Evolutionary conservation across 1,284 basidiomycete species (phyloP).

Genomic region (Sanghuangporus sanghuang): DNA sequence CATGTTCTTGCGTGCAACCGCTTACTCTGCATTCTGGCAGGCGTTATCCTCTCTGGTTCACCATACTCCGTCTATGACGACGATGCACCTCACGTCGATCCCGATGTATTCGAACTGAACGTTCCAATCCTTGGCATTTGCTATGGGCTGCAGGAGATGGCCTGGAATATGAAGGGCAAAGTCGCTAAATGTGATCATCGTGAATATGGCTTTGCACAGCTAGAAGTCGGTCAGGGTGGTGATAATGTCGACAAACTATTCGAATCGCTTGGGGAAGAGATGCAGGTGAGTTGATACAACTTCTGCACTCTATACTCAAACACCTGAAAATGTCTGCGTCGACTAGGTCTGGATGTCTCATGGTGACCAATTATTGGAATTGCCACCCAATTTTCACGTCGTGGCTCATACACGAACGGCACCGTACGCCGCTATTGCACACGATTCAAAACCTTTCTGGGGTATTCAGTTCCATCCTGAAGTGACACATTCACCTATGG

Average conservation of each 20-base stretch:
- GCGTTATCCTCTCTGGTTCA: constrained; percentile 96
- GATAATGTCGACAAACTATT: constrained; percentile 79
- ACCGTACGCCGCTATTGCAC: constrained; percentile 92
- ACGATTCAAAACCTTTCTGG: constrained; percentile 86
- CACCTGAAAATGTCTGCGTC: neutral
- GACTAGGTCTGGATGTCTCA: constrained; percentile 99
- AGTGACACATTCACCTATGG: constrained; percentile 91
- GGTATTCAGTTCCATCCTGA: constrained; percentile 99
- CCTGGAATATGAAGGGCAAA: constrained; percentile 83
- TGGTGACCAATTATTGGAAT: constrained; percentile 86
- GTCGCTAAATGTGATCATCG: constrained; percentile 89
- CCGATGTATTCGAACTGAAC: constrained; percentile 87
- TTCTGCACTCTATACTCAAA: neutral
- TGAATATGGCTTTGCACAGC: constrained; percentile 91
- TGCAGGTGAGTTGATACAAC: constrained; percentile 53
- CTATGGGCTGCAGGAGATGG: constrained; percentile 98
- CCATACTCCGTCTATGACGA: constrained; percentile 97
- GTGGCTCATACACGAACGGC: constrained; percentile 87
- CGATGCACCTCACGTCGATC: constrained; percentile 92
- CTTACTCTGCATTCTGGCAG: constrained; percentile 37
- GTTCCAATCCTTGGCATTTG: constrained; percentile 97
- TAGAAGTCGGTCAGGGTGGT: constrained; percentile 66
- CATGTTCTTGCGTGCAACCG: neutral
- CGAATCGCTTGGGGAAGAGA: constrained; percentile 75
- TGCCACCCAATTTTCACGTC: constrained; percentile 83